These are phyloP conservation scores for Solanum clarkiae DNA, from an alignment of 257 asterid genomes.

Conservation along the genomic window DNA sequence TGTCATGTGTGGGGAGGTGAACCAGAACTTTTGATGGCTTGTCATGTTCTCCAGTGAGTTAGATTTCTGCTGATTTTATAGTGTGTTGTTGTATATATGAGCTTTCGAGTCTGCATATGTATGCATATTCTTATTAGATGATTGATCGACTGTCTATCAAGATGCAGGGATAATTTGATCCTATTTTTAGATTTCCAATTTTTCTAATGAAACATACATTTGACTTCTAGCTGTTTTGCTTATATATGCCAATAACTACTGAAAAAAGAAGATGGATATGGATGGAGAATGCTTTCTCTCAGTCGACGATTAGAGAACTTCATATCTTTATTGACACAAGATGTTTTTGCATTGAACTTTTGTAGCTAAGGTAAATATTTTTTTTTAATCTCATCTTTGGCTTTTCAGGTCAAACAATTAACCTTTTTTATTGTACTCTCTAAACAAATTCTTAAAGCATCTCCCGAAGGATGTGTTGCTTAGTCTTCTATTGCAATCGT, in stretches of 20 bases:
- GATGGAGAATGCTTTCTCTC: not conserved
- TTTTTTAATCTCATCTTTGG: not conserved
- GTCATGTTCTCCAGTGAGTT: slow-evolving; percentile 78
- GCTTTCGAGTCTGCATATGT: not conserved
- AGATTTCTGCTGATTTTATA: not conserved
- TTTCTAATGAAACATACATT: not conserved
- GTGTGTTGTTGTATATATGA: not conserved
- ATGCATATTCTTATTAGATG: not conserved
- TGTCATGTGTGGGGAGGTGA: slow-evolving; percentile 99
- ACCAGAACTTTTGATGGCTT: slow-evolving; percentile 94
- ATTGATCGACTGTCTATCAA: not conserved
- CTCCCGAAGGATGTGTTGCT: not conserved
- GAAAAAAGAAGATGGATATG: not conserved
- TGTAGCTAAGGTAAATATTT: not conserved
- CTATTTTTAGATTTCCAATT: not conserved
- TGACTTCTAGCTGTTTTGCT: not conserved
- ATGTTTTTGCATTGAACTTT: not conserved
- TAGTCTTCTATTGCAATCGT: not conserved
- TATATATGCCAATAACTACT: not conserved
- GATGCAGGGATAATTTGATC: not conserved
- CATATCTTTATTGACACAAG: not conserved
- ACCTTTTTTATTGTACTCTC: not conserved
- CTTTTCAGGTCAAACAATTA: not conserved
- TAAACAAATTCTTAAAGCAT: not conserved
- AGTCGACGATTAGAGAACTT: not conserved